These are phyloP conservation scores for Aspergillus fructus DNA, from an alignment of 2,329 filamentous ascomycete species.

Conservation along the genomic window DNA sequence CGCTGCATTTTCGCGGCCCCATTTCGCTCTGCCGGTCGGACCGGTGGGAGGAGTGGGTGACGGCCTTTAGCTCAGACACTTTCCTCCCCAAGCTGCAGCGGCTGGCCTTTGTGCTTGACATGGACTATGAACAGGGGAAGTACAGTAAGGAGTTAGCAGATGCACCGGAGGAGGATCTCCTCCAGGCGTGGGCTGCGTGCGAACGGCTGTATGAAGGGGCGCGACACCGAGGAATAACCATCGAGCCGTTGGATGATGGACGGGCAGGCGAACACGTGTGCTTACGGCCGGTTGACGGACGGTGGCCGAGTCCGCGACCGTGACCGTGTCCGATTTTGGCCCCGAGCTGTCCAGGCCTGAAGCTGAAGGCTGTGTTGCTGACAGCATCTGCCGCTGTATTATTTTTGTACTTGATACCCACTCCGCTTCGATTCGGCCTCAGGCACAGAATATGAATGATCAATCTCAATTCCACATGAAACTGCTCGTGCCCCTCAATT, in stretches of 20 bases:
- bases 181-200: constrained; percentile 18
- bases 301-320: constrained; percentile 14
- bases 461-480: neutral
- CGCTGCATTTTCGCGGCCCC: constrained; percentile 25
- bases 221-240: constrained; percentile 16
- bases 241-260: constrained; percentile 19
- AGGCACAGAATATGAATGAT: neutral
- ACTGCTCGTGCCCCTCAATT: no score
- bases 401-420: neutral
- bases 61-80: constrained; percentile 17
- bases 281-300: constrained; percentile 21
- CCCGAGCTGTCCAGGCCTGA: no score
- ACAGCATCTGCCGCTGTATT: neutral
- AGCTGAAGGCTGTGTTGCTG: no score
- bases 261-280: constrained; percentile 1
- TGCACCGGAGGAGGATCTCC: constrained; percentile 1
- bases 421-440: neutral
- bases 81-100: constrained; percentile 23
- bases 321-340: no score
- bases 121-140: constrained; percentile 4
- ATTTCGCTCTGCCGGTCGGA: constrained; percentile 18
- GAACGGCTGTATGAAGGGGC: constrained; percentile 19
- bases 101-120: constrained; percentile 25
- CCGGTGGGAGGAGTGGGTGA: constrained; percentile 24
- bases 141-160: neutral